phyloP scores from a whole-genome alignment of 2,329 filamentous ascomycete genomes.

The Arthrobotrys pseudoclavata region DNA sequence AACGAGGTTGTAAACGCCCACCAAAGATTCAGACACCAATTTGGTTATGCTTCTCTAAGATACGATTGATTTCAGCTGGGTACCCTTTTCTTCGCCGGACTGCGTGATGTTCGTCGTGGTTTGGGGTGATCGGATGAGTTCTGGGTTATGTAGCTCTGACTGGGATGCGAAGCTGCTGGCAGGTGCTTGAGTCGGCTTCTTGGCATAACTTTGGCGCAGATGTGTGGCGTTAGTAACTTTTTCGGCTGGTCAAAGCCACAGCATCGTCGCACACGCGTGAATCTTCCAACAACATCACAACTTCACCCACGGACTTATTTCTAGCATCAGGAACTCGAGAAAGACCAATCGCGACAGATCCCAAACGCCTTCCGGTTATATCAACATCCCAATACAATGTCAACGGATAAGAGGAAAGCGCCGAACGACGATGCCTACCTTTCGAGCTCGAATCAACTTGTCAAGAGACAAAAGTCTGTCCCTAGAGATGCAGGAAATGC shows the following conservation, averaged over 20 bases:
- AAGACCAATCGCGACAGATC: conserved; percentile 5
- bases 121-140: background rate
- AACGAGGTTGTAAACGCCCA: background rate
- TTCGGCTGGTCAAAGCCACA: conserved; percentile 11
- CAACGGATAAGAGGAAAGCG: conserved; percentile 91
- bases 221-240: conserved; percentile 14
- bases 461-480: conserved; percentile 88
- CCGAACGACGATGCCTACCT: conserved; percentile 78
- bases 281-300: conserved; percentile 12
- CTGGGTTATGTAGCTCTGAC: conserved; percentile 12
- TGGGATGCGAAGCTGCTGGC: conserved; percentile 2
- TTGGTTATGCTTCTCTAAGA: background rate
- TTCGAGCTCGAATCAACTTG: conserved; percentile 78
- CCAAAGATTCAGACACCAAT: background rate
- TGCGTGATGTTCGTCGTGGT: conserved; percentile 1
- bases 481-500: conserved; percentile 71
- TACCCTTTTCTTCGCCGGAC: background rate
- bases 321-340: conserved; percentile 40
- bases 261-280: conserved; percentile 22
- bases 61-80: background rate
- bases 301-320: conserved; percentile 25
- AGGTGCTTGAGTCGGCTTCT: background rate
- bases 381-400: conserved; percentile 73
- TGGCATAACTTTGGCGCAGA: background rate
- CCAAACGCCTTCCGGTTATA: background rate